Base-by-base conservation (phyloP, 495 filamentous ascomycete species). In the Neohortaea acidophila region DNA sequence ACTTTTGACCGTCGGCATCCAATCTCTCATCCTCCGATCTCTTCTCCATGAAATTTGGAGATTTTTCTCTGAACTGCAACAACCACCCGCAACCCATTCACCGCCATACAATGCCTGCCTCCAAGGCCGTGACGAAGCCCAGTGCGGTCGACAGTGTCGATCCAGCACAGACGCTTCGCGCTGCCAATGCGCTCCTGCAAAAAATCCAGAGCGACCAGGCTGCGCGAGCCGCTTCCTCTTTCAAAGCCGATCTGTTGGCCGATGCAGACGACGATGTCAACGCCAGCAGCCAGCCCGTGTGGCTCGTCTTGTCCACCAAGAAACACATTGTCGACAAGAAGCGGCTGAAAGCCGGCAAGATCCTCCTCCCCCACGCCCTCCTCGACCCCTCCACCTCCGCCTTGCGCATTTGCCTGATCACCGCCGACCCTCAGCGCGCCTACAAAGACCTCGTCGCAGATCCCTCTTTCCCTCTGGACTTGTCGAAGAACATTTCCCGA, bases 281-380 rank as follows among this genome's bases (percentile, higher is more conserved):
- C 10, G 68, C 76, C 39, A 72, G 73, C 38, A 70, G 75, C 43
- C 49, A 58, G 1, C 71, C 81, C 2, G 65, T 96, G 38, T 92
- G 81, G 79, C 71, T 97, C 22, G 73, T 76, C 9, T 61, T 97
- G 35, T 81, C 83, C 32, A 93, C 85, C 31, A 96, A 96, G 62
- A 83, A 81, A 59, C 81, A 89, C 55, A 75, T 87, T 39, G 64
- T 72, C 38, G 76, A 84, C 52, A 70, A 70, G 51, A 74, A 75
- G 55, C 70, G 70, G 28, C 67, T 94, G 37, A 92, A 92, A 64
- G 87, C 89, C 20, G 64, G 65, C 31, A 79, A 76, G 51, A 69
- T 80, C 26, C 2, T 21, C 4, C 46, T 49, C 24, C 46, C 46
- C n/a, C 41, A 49, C 21, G 41, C 46, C 6, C 34, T 33, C 42